Evolutionary conservation across 2,329 filamentous ascomycete genomes (phyloP), one percentile per base, ranked within the genome.

Genomic region (Pseudogymnoascus sp.): DNA sequence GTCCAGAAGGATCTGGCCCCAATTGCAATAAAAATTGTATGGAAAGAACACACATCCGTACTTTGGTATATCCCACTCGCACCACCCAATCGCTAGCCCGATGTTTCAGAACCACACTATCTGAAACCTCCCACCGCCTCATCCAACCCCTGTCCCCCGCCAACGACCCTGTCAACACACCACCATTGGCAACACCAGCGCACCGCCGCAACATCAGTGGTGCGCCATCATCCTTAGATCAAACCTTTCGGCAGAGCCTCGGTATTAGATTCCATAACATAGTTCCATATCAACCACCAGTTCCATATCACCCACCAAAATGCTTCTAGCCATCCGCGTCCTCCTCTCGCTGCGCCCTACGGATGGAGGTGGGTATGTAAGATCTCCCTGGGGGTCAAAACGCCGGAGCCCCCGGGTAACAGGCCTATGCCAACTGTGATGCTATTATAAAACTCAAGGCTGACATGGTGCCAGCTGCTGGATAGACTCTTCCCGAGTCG

Each of bases 401-500:
- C 47, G 47, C 47, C 47, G 26, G 47, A 53, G n/a, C n/a, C 47
- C 47, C 47, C 26, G n/a, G 26, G n/a, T 57, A 11, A 57, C 47
- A 31, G 26, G 47, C 47, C 47, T 57, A 57, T 57, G 47, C 26
- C 23, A n/a, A 26, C 9, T 6, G 10, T 31, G n/a, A 9, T 57
- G n/a, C 47, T 57, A 57, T 57, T 57, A 57, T 57, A 57, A 57
- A 57, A 57, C 47, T 31, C n/a, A 15, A 57, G 26, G 26, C 26
- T 57, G 47, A 57, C 47, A 57, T 57, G 26, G n/a, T 33, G n/a
- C 26, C 26, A 57, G 26, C 9, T 31, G 4, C n/a, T 57, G 47
- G 47, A 31, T 57, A 57, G 47, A 57, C 26, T 19, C 47, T 57
- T 57, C 47, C 47, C 47, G 47, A 33, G 26, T 26, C 47, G 26